A percentile compares a stretch with the other conserved stretches of the same genome.
Conservation (phyloP, 2,329 filamentous ascomycete species). For the Fusarium nelsonii region DNA sequence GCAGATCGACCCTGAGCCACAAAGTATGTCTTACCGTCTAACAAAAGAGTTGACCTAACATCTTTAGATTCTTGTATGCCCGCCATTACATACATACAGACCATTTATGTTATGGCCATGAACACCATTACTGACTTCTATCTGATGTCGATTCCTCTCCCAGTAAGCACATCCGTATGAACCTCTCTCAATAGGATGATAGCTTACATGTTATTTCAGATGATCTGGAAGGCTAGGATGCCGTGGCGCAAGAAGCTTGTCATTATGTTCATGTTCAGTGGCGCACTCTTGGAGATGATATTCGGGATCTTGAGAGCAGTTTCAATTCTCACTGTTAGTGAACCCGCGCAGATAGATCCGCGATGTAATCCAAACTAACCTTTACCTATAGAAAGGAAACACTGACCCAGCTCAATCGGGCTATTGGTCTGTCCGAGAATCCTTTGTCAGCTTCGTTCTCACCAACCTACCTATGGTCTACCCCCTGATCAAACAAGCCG, state of each 20-base stretch:
- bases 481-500: not conserved
- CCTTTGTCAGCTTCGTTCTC: not conserved
- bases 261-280: conserved; percentile 7
- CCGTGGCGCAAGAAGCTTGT: conserved; percentile 4
- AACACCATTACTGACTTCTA: not conserved
- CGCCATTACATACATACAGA: not conserved
- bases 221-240: conserved; percentile 6
- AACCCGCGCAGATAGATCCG: accelerated
- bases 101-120: conserved; percentile 3
- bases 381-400: not conserved
- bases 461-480: conserved; percentile 5
- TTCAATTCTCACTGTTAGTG: not conserved
- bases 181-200: accelerated
- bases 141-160: conserved; percentile 1
- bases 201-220: not conserved
- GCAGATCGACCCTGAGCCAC: not conserved
- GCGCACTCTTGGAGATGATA: not conserved
- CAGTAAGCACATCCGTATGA: not conserved
- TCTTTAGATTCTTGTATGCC: not conserved
- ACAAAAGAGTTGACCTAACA: not conserved
- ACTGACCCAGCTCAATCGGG: not conserved
- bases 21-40: not conserved
- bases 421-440: conserved; percentile 1
- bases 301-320: not conserved
- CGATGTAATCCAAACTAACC: not conserved